Base-by-base conservation (phyloP, 306 rosid species). In the Vigna reflexopilosa region DNA sequence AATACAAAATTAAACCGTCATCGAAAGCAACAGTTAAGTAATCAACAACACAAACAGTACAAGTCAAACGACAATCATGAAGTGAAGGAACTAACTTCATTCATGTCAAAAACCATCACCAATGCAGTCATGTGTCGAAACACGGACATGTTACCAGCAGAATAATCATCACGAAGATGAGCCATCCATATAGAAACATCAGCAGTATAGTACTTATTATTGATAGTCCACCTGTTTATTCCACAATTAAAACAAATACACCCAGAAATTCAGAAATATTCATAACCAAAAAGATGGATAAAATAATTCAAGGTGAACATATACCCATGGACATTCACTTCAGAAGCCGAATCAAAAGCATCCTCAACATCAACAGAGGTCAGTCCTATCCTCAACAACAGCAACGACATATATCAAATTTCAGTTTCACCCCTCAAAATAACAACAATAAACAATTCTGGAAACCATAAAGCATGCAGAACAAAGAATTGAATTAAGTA, bases 81-180 rank as follows among this genome's bases (percentile, higher is more conserved):
- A 54, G 62, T 34, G 32, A 40, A 84, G 76, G 77, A 83, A 78
- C 88, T 77, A 81, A 94, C 98, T 73, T 90, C 96, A 74, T 61
- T 88, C 89, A 91, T 80, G 86, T 94, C 91, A 74, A 88, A 92
- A 77, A 92, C 94, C 96, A 94, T 85, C 71, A 94, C 91, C 85
- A 94, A 82, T 72, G 97, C 96, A 10, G 82, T 86, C 87, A 89
- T 82, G 66, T 36, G 89, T 58, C 75, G 67, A 81, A 84, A 88
- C 40, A 61, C 50, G 9, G 96, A 89, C 13, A 92, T 72, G 67
- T 83, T 70, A 12, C 72, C 75, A 24, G 83, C 77, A 10, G 92
- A 90, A 81, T 92, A 86, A 16, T 77, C 89, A 30, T 92, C 91
- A 20, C 67, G 77, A 74, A 92, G 89, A 85, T 89, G 94, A 78